Conservation (phyloP, 2,329 filamentous ascomycete genomes). For the Cytospora chrysosperma region DNA sequence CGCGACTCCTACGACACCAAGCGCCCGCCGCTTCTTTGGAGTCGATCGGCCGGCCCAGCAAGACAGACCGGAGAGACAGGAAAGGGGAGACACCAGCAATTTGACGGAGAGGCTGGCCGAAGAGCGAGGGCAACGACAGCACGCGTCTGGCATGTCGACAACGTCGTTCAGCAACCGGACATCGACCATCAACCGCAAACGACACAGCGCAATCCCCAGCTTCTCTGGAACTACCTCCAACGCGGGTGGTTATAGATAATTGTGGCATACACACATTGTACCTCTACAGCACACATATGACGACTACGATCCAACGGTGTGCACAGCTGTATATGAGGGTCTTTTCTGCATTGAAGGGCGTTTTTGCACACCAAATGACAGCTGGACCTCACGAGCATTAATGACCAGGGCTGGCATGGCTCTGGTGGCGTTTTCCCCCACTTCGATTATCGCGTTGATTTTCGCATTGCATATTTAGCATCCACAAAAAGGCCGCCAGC, state of each 20-base stretch:
- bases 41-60: slow-evolving; percentile 41
- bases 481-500: neutral
- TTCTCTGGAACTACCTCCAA: slow-evolving; percentile 41
- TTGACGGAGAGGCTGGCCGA: slow-evolving; percentile 39
- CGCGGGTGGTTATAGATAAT: slow-evolving; percentile 46
- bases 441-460: neutral
- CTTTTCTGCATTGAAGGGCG: slow-evolving; percentile 19
- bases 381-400: slow-evolving; percentile 6
- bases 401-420: slow-evolving; percentile 1
- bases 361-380: slow-evolving; percentile 1
- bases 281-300: neutral
- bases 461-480: neutral
- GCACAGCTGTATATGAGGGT: slow-evolving; percentile 6
- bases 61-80: slow-evolving; percentile 33
- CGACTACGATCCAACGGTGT: slow-evolving; percentile 3
- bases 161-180: slow-evolving; percentile 43
- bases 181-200: slow-evolving; percentile 46
- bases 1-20: slow-evolving; percentile 37
- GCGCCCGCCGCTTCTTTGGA: slow-evolving; percentile 46
- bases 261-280: neutral
- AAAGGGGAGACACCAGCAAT: slow-evolving; percentile 34
- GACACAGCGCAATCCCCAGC: slow-evolving; percentile 43
- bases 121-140: slow-evolving; percentile 44
- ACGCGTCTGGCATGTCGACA: slow-evolving; percentile 41
- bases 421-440: slow-evolving; percentile 8